Evolutionary conservation across 257 asterid species (phyloP).

Genomic region (Salvia miltiorrhiza): DNA sequence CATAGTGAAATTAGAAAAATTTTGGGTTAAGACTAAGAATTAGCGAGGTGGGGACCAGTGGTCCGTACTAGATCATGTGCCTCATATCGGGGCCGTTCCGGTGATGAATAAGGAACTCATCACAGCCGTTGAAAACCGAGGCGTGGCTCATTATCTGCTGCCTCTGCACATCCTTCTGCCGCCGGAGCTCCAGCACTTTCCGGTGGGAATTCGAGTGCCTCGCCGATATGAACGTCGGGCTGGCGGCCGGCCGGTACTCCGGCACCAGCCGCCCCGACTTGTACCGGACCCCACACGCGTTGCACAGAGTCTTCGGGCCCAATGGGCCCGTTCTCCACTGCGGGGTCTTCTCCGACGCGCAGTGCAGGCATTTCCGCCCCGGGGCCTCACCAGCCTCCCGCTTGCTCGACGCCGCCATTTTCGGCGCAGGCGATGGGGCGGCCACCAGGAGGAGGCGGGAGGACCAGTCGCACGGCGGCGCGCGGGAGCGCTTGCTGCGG

Average conservation of each 20-base stretch:
- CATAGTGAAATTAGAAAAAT: constrained; percentile 38
- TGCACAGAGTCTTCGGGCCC: constrained; percentile 96
- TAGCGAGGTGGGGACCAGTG: constrained; percentile 26
- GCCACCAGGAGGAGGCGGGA: constrained; percentile 75
- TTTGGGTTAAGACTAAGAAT: constrained; percentile 38
- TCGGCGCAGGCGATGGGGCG: constrained; percentile 27
- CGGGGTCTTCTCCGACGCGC: constrained; percentile 93
- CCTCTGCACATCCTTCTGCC: constrained; percentile 73
- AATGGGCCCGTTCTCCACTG: constrained; percentile 98
- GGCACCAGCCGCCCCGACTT: constrained; percentile 96
- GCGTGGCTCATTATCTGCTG: constrained; percentile 53
- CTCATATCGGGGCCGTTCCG: constrained; percentile 68
- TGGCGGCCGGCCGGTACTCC: constrained; percentile 95
- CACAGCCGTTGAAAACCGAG: constrained; percentile 75
- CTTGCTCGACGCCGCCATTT: constrained; percentile 32
- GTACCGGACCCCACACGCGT: constrained; percentile 95
- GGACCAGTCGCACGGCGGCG: constrained; percentile 93
- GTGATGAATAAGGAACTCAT: constrained; percentile 75
- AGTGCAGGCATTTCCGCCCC: constrained; percentile 82
- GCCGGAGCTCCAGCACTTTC: constrained; percentile 90
- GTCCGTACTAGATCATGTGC: constrained; percentile 61
- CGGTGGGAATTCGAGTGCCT: constrained; percentile 96
- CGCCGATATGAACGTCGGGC: constrained; percentile 80
- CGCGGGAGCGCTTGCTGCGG: constrained; percentile 96
- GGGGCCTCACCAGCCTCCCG: constrained; percentile 48